Base-by-base conservation (phyloP, 1,284 basidiomycete genomes). In the Filobasidium uniguttulatum region DNA sequence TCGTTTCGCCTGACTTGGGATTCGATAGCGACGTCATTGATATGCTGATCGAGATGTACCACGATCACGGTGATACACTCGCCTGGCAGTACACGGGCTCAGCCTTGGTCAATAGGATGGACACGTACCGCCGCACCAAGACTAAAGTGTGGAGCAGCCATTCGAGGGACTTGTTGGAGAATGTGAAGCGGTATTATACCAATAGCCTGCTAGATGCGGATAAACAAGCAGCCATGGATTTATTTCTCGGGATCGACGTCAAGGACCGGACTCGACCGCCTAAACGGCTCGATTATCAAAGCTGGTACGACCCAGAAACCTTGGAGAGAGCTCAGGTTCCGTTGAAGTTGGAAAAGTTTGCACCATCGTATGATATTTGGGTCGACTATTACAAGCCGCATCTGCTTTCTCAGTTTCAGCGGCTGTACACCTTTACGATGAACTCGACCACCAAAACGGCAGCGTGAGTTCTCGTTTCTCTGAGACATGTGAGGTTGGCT, bases 11-110 rank as follows among this genome's bases (percentile, higher is more conserved):
- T 0, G 81, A 85, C 58, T 72, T 98, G 22, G 79, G 82, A 0
- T 96, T 96, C 63, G 90, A 96, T 59, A 91, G 85, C 9, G 93
- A 96, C 64, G 90, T 89, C 0, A 85, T 94, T 44, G 89, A 94
- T 65, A 91, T 98, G 79, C 67, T 99, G 57, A 98, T 91, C 0
- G 90, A 97, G 53, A 97, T 99, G 91, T 98, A 96, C 67, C 90
- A 97, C 64, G 88, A 94, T 65, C 87, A 91, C 60, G 88, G 89
- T 1, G 89, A 94, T 60, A 90, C 90, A 1, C 81, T 98, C 52
- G 93, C 94, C 0, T 74, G 97, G 60, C 94, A 99, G 64, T 96
- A 96, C 63, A 94, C 89, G 0, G 91, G 91, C 1, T 91, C 87
- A 62, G 90, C 91, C 0, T 78, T 98, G 5, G 93, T 98, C 33